Evolutionary conservation across 768 basidiomycete species (phyloP), one percentile per base, ranked within the genome.

Genomic region (Baorangia bicolor): DNA sequence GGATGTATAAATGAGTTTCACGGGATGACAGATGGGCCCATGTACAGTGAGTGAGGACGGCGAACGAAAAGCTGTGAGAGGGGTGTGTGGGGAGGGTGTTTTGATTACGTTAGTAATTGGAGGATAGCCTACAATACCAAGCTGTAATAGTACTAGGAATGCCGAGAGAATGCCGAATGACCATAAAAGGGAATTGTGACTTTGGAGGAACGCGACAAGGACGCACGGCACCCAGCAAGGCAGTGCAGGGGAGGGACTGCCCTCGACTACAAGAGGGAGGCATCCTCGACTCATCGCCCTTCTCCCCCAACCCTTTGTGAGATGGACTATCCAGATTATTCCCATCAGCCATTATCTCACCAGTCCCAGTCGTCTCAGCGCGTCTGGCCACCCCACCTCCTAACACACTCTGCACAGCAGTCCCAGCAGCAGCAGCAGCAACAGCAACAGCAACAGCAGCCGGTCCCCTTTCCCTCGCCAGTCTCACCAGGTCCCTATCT

Each of bases 281-380:
- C 23, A 1, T 20, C 47, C 8, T 34, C 38, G 27, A 16, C 35
- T 8, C 10, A n/a, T n/a, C n/a, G n/a, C 16, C 7, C 6, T 5
- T 25, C 34, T 21, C 41, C 41, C 39, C 27, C 33, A 25, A 20
- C 1, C 34, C 6, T 3, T 10, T 11, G 30, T 18, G 41, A 43
- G 45, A 70, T 70, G 69, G 69, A 70, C 56, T 69, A 55, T 30
- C 3, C 53, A 0, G 64, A 64, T 31, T 61, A 53, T 28, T 76
- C 66, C 55, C 82, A 49, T 5, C 78, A n/a, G 64, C 74, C 38
- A 3, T n/a, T n/a, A n/a, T 41, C 35, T 62, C 78, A 16, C 67
- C 74, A 27, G 58, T 68, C 49, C 55, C 73, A 18, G 66, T 75
- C 21, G 60, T 72, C 50, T 33, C 64, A 62, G 49, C 68, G 61